phyloP scores from a whole-genome alignment of 23 red algal species.

The Gracilariopsis chorda region DNA sequence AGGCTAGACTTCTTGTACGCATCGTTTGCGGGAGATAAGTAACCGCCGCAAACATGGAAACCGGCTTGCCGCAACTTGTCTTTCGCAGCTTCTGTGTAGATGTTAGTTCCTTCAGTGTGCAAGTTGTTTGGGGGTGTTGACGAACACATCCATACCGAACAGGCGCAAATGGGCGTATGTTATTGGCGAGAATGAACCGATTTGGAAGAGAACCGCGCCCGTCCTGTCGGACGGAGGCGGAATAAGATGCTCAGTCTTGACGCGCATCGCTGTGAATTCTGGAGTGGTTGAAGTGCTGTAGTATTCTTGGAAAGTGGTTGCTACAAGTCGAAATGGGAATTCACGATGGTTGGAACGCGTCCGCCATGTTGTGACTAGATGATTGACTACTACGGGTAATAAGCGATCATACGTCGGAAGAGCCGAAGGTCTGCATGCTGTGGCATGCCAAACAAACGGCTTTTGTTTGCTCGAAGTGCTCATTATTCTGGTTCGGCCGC shows the following conservation, averaged over 20 bases:
- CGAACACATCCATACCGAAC: constrained; percentile 37
- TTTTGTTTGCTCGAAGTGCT: too few species aligned
- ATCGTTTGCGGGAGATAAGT: constrained; percentile 27
- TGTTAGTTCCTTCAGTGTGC: background rate
- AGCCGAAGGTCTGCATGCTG: too few species aligned
- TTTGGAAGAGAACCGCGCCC: background rate
- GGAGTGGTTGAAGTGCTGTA: too few species aligned
- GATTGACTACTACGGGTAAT: too few species aligned
- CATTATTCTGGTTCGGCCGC: too few species aligned
- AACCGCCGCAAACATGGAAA: constrained; percentile 35
- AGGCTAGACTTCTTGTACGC: constrained; percentile 37
- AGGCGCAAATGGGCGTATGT: constrained; percentile 38
- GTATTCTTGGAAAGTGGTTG: too few species aligned
- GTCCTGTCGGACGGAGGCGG: background rate
- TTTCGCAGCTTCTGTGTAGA: background rate
- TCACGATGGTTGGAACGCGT: too few species aligned
- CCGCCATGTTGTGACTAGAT: too few species aligned
- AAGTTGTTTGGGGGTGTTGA: background rate
- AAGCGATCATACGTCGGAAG: too few species aligned
- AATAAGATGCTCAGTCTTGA: constrained; percentile 16
- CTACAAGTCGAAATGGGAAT: too few species aligned
- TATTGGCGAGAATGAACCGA: constrained; percentile 40
- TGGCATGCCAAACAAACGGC: too few species aligned
- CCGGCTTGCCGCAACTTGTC: background rate
- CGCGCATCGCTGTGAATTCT: background rate